Conservation (phyloP, 2,329 filamentous ascomycete genomes). For the Microsporum audouinii region DNA sequence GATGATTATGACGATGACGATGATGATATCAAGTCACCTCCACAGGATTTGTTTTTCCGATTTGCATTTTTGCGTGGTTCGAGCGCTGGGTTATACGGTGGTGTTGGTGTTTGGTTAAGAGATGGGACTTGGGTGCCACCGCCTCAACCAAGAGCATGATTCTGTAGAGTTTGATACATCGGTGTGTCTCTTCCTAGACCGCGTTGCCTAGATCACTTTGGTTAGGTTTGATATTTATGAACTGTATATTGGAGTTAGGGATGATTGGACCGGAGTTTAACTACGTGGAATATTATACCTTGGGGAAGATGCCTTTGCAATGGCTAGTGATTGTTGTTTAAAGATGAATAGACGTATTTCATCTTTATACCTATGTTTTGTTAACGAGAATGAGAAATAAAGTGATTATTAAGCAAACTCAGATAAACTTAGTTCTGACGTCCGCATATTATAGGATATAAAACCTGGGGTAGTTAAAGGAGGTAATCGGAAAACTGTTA, state of each 20-base stretch:
- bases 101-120: slow-evolving; percentile 28
- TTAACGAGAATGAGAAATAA: neutral
- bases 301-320: neutral
- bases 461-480: neutral
- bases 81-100: slow-evolving; percentile 30
- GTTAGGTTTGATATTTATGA: neutral
- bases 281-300: neutral
- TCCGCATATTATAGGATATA: neutral
- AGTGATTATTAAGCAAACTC: neutral
- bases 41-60: slow-evolving; percentile 36
- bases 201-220: neutral
- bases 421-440: neutral
- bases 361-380: neutral
- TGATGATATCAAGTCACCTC: slow-evolving; percentile 16
- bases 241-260: neutral
- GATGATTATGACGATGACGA: slow-evolving; percentile 6
- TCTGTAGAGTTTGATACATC: neutral
- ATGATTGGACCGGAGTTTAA: neutral
- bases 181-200: neutral
- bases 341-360: no score
- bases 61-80: slow-evolving; percentile 37
- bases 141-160: slow-evolving; percentile 13
- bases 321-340: no score
- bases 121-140: slow-evolving; percentile 15
- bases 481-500: no score